Conservation (phyloP, 2,329 filamentous ascomycete species). For the Colletotrichum karsti region DNA sequence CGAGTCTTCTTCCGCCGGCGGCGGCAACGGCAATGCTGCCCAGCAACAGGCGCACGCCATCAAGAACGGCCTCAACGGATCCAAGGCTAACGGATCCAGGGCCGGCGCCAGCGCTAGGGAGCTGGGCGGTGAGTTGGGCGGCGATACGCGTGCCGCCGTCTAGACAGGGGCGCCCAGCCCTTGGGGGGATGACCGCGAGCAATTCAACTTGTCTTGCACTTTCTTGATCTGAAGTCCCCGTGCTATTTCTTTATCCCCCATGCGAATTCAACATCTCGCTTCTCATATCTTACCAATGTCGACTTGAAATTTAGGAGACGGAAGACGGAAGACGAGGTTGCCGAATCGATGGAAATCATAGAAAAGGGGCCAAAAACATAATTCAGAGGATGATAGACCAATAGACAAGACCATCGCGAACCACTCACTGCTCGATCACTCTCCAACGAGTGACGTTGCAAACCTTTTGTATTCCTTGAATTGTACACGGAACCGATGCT, state of each 20-base stretch:
- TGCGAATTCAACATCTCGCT: conserved; percentile 30
- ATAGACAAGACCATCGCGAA: neutral
- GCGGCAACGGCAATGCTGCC: conserved; percentile 5
- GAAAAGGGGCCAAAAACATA: neutral
- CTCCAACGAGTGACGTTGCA: neutral
- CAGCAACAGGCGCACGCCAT: neutral
- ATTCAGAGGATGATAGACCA: neutral
- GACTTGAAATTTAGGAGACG: neutral
- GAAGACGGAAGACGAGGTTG: neutral
- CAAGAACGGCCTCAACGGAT: conserved; percentile 22
- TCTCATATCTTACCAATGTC: neutral
- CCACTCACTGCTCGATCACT: neutral
- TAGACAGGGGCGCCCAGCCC: neutral
- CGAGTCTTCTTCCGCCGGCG: conserved; percentile 31
- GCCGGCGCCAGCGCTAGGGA: conserved; percentile 44
- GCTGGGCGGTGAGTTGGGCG: conserved; percentile 69
- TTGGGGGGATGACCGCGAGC: neutral
- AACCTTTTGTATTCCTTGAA: neutral
- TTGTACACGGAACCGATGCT: conserved; percentile 10
- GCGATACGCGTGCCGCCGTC: conserved; percentile 54
- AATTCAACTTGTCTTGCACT: conserved; percentile 25
- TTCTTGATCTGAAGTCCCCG: neutral
- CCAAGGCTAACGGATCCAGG: conserved; percentile 27
- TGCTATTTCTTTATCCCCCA: conserved; percentile 5
- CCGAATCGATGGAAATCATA: neutral